phyloP scores from a whole-genome alignment of 306 rosid genomes.

The Hylodesmum podocarpum region DNA sequence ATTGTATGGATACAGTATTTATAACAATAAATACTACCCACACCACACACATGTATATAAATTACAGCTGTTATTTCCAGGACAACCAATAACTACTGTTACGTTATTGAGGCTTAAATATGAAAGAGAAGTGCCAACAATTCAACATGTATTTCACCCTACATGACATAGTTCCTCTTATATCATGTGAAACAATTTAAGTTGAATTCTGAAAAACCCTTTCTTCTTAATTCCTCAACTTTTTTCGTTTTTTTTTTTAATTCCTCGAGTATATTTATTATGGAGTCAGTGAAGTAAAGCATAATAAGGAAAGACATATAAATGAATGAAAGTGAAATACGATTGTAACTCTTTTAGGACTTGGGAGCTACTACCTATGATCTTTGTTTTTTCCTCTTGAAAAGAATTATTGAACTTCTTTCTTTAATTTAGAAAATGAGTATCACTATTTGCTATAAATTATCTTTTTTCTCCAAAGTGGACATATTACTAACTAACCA shows the following conservation, averaged over 20 bases:
- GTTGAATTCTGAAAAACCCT: neutral
- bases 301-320: neutral
- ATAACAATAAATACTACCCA: neutral
- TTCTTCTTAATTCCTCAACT: neutral
- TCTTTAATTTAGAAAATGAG: neutral
- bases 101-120: conserved; percentile 4
- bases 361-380: neutral
- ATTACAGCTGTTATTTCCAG: neutral
- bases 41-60: too few species aligned
- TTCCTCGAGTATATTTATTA: neutral
- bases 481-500: neutral
- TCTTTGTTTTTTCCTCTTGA: neutral
- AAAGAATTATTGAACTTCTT: neutral
- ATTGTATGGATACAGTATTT: too few species aligned
- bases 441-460: neutral
- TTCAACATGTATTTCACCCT: neutral
- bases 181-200: conserved; percentile 37
- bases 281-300: too few species aligned
- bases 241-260: neutral
- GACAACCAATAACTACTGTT: neutral
- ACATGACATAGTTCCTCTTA: neutral
- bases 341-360: neutral
- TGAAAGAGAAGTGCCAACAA: conserved; percentile 19
- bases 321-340: neutral
- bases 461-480: neutral